These are phyloP conservation scores for Aureobasidium sp. DNA, from an alignment of 2,329 filamentous ascomycete genomes.

Conservation along the genomic window DNA sequence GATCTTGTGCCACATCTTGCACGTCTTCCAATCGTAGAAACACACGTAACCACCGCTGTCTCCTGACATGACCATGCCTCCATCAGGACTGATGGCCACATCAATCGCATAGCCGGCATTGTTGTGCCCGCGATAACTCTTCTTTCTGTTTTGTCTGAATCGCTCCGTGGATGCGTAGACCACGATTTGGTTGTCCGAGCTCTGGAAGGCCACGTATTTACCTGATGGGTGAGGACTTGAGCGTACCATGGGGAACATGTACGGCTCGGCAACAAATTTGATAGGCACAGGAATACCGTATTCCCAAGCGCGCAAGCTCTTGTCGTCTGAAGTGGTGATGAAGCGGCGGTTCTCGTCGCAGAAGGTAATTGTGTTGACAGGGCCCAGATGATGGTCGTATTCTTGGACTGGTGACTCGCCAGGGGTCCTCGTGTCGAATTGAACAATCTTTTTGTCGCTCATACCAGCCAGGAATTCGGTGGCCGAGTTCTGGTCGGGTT, in stretches of 20 bases:
- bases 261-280: conserved; percentile 74
- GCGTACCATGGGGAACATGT: conserved; percentile 95
- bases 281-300: conserved; percentile 97
- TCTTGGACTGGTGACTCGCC: conserved; percentile 66
- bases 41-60: conserved; percentile 85
- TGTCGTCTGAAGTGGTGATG: conserved; percentile 97
- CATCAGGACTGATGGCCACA: conserved; percentile 80
- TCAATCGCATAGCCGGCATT: conserved; percentile 92
- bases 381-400: conserved; percentile 96
- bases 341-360: conserved; percentile 91
- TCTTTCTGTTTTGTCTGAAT: conserved; percentile 96
- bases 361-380: conserved; percentile 95
- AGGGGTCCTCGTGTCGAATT: conserved; percentile 83
- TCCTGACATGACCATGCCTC: conserved; percentile 80
- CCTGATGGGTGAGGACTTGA: conserved; percentile 77
- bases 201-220: conserved; percentile 92
- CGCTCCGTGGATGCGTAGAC: conserved; percentile 93
- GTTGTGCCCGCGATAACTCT: conserved; percentile 92
- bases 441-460: conserved; percentile 98
- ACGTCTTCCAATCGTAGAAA: conserved; percentile 99
- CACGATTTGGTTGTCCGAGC: conserved; percentile 90
- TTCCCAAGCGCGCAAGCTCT: conserved; percentile 93
- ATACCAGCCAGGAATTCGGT: conserved; percentile 94
- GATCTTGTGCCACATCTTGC: conserved; percentile 98
- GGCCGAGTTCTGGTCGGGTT: conserved; percentile 66